Evolutionary conservation across 2,329 filamentous ascomycete genomes (phyloP), one percentile per base, ranked within the genome.

Genomic region (Pseudocercospora macadamiae): DNA sequence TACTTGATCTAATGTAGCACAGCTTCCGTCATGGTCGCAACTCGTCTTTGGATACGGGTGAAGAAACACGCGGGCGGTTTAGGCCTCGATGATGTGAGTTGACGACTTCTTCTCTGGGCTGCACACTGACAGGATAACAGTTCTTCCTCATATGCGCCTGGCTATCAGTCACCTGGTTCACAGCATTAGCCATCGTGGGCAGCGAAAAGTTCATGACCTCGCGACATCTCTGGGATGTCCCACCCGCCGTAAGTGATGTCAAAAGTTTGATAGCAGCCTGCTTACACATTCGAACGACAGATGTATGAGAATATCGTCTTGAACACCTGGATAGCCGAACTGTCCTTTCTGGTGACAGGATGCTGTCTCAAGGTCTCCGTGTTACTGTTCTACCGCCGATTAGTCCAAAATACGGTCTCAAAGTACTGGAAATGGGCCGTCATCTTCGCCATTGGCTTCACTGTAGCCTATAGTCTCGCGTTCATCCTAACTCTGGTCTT

Each of bases 351-450:
- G n/a, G 14, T 72, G 23, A 70, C 67, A 42, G 69, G 66, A 10
- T 70, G 69, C 47, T 66, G 68, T 19, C 72, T 70, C 34, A 77
- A 76, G 59, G 65, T 75, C 16, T 75, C 73, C 0, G 70, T 76
- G 2, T 64, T 76, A 7, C 63, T 70, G n/a, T 79, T 80, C 65
- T 79, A 80, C 58, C 73, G 74, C 3, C 73, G 78, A 4, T 70
- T 80, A 8, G 72, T 75, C 7, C 59, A 60, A 4, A 72, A 71
- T 45, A 68, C 71, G 1, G 69, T 75, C 21, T 73, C 72, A 0
- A 68, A 62, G 32, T 62, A 57, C 10, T 79, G 77, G 62, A 69
- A 74, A 2, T 73, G 71, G 55, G 72, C 71, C 12, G 70, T 78
- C 3, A 73, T 72, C 60, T 68, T 57, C 6, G 70, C 68, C 6